phyloP scores from a whole-genome alignment of 495 filamentous ascomycete species.

The Penicillium chermesinum region DNA sequence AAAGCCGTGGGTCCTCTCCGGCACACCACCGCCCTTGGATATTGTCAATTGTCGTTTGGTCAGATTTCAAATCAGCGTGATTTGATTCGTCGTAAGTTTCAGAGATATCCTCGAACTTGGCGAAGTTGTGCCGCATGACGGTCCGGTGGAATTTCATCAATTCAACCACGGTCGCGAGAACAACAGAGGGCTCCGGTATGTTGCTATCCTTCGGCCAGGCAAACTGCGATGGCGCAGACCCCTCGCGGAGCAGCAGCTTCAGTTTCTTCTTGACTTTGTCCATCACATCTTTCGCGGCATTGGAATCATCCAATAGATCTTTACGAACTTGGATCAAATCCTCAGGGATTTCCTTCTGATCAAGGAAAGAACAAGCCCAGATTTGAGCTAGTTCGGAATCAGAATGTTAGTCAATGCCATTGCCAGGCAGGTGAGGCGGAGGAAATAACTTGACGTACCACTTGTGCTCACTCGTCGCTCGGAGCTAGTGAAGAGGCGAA shows the following conservation, averaged over 20 bases:
- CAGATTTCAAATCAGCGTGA: slow-evolving; percentile 15
- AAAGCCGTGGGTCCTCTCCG: slow-evolving; percentile 89
- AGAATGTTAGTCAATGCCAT: slow-evolving; percentile 15
- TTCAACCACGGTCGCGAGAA: slow-evolving; percentile 85
- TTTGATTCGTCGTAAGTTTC: slow-evolving; percentile 31
- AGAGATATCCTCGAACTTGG: slow-evolving; percentile 61
- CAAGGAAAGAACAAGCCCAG: slow-evolving; percentile 85
- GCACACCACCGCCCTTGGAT: slow-evolving; percentile 95
- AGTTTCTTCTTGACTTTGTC: slow-evolving; percentile 99
- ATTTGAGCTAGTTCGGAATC: slow-evolving; percentile 79
- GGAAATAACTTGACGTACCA: slow-evolving; percentile 40
- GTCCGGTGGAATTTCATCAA: slow-evolving; percentile 95
- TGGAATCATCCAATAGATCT: slow-evolving; percentile 92
- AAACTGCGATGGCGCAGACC: slow-evolving; percentile 87
- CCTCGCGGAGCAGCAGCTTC: slow-evolving; percentile 82
- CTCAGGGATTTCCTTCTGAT: slow-evolving; percentile 75
- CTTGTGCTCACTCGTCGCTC: slow-evolving; percentile 91
- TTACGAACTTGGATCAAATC: slow-evolving; percentile 86
- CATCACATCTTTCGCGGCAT: slow-evolving; percentile 99
- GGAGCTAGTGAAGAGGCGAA: slow-evolving; percentile 88
- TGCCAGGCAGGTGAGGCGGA: not conserved
- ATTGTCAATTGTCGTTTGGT: slow-evolving; percentile 52
- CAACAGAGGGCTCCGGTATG: slow-evolving; percentile 86
- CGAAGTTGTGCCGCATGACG: slow-evolving; percentile 90
- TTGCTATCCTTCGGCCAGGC: slow-evolving; percentile 84